Base-by-base conservation (phyloP, 2,329 filamentous ascomycete species). In the Ophiostoma fasciatum region DNA sequence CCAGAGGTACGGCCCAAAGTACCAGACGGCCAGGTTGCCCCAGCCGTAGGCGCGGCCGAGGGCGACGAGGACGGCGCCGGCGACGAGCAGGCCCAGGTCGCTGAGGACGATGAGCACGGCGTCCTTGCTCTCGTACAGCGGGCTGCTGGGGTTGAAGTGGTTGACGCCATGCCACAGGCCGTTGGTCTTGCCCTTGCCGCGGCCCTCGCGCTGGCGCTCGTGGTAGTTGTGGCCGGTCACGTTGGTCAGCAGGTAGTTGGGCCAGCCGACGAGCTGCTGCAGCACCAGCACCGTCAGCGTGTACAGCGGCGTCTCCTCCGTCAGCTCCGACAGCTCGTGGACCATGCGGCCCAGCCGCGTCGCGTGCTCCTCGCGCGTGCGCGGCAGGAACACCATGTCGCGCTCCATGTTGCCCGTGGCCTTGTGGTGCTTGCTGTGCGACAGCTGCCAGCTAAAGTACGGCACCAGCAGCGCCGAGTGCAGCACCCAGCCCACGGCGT, bases 401-500 rank as follows among this genome's bases (percentile, higher is more conserved):
- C 88, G 83, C 63, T 92, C 85, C 63, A 98, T 78, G 69, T 98
- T 75, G 50, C 87, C 90, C 27, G 90, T 98, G 45, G 87, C 85
- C 73, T 96, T 96, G 81, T 98, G 90, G 68, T 98, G 90, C 75
- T 94, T 94, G 66, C 84, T 82, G 66, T 98, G 90, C 47, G 85
- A 94, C 62, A 96, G 87, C 66, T 98, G 93, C 90, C 90, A 98
- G 56, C 84, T 93, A 67, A 94, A 98, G 67, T 96, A 98, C 17
- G 90, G 90, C 33, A 98, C 47, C 9, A 94, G 68, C 27, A 94
- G 74, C 30, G 75, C 60, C 26, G 87, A 94, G 66, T 96, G 88
- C 49, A 83, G 74, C 54, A 94, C 59, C 82, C 83, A 94, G 50
- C 88, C 88, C 37, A 90, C 84, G 17, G 79, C 74, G 60, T 96